Evolutionary conservation across 495 filamentous ascomycete species (phyloP), one percentile per base, ranked within the genome.

Genomic region (Rhypophila decipiens): DNA sequence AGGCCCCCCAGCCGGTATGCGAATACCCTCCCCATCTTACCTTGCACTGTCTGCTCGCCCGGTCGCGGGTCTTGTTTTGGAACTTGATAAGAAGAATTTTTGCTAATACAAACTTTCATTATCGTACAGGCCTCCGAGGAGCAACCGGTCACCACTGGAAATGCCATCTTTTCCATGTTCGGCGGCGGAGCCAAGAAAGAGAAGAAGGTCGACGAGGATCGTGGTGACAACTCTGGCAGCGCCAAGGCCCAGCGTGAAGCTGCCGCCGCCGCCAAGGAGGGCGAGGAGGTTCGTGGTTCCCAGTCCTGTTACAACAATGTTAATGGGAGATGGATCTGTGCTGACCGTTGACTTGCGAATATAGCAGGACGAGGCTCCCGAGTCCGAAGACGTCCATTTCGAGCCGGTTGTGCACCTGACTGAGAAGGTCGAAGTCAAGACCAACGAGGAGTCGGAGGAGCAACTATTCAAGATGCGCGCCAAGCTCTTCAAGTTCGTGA

Each of bases 391-490:
- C 49, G 87, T 96, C 51, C 85, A 97, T 72, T 98, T 97, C 73
- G 88, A 96, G 74, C 93, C 93, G 44, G 88, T 98, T 51, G 86
- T 94, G 63, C 88, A 78, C 67, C 77, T 99, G 60, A 95, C 90
- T 39, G 88, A 97, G 77, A 90, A 93, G 74, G 85, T 97, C 43
- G 90, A 96, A 63, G 85, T 82, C 59, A 95, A 95, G 79, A 97
- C 93, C 69, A 93, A 96, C 69, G 94, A 99, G 73, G 94, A 99
- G 78, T 81, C 85, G 41, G 91, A 99, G 75, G 90, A 96, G 74
- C 87, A 96, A 73, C 72, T 77, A 20, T 97, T 97, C 80, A 97
- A 96, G 83, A 96, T 97, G 94, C 86, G 90, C 52, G 94, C 94
- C 64, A 99, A 99, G 80, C 83, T 99, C 45, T 99, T 99, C 84